Percentiles rank a stretch among this genome's conserved stretches.
phyloP scores from a whole-genome alignment of 164 flowering plant genomes.

The Macadamia tetraphylla region DNA sequence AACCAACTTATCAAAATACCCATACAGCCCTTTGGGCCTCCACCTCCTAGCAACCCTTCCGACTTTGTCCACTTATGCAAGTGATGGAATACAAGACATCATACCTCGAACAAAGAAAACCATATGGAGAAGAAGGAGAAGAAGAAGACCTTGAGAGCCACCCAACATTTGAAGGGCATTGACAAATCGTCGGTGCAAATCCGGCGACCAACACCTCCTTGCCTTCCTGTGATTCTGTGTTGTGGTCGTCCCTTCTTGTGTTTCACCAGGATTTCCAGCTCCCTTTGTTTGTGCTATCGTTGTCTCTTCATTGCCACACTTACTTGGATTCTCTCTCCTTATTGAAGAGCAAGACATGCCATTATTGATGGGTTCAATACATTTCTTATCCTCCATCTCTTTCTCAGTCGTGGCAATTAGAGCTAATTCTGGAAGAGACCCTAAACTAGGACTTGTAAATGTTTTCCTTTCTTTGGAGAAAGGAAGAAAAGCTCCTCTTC shows the following conservation, averaged over 20 bases:
- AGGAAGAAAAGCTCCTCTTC: constrained; percentile 71
- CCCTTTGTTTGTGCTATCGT: constrained; percentile 34
- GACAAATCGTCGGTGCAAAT: constrained; percentile 87
- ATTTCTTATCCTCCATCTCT: constrained; percentile 44
- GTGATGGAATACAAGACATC: no score
- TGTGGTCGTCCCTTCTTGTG: constrained; percentile 20
- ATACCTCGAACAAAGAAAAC: no score
- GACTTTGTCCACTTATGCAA: no score
- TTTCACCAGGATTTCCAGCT: constrained; percentile 21
- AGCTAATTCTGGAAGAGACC: constrained; percentile 61
- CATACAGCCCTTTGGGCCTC: no score
- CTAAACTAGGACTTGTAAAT: constrained; percentile 18
- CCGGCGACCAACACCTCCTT: constrained; percentile 98
- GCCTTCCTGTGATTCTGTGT: constrained; percentile 76
- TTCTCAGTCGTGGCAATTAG: constrained; percentile 45
- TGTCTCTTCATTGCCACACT: constrained; percentile 18
- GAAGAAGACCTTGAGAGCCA: constrained; percentile 81
- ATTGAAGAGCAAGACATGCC: constrained; percentile 17
- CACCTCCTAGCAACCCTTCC: no score
- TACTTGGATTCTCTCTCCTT: constrained; percentile 29
- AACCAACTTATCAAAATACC: no score
- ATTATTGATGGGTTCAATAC: constrained; percentile 24
- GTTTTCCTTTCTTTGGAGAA: constrained; percentile 62
- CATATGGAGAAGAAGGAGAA: neutral
- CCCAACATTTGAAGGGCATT: constrained; percentile 97